Percentiles rank a stretch among this genome's conserved stretches.
Evolutionary conservation across 1,284 basidiomycete genomes (phyloP).

Genomic region (Ceratobasidium sp.): DNA sequence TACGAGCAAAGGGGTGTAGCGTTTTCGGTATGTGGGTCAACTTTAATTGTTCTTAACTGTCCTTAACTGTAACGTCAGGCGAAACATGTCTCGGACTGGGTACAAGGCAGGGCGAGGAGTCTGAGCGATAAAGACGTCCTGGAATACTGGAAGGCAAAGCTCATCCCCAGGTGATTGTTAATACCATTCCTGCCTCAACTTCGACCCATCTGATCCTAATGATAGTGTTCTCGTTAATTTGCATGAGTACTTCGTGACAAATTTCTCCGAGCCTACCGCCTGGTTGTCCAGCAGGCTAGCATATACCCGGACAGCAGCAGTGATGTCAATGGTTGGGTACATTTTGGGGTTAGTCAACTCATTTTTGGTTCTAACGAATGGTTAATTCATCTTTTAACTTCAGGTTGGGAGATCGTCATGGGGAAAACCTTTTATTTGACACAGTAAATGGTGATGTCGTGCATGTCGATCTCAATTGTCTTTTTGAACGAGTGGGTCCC

Average conservation of each 20-base stretch:
- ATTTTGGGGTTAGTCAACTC: conserved; percentile 83
- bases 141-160: conserved; percentile 52
- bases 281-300: conserved; percentile 91
- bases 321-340: conserved; percentile 99
- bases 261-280: conserved; percentile 94
- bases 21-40: conserved; percentile 66
- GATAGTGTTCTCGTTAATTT: conserved; percentile 58
- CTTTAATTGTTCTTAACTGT: background rate
- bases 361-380: conserved; percentile 10
- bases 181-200: conserved; percentile 46
- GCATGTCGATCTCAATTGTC: conserved; percentile 98
- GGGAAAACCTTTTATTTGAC: conserved; percentile 97
- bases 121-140: conserved; percentile 29
- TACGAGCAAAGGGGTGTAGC: conserved; percentile 74
- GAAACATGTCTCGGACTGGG: conserved; percentile 40
- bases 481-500: conserved; percentile 86
- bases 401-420: conserved; percentile 96
- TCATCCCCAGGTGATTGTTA: conserved; percentile 61
- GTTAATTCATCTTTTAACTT: background rate
- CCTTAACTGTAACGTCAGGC: conserved; percentile 1
- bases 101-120: conserved; percentile 25
- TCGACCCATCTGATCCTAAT: conserved; percentile 66
- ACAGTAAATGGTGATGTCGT: conserved; percentile 89
- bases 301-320: conserved; percentile 91
- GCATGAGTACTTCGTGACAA: conserved; percentile 97